Base-by-base conservation (phyloP, 441 rosid species). In the Populus hybrid region DNA sequence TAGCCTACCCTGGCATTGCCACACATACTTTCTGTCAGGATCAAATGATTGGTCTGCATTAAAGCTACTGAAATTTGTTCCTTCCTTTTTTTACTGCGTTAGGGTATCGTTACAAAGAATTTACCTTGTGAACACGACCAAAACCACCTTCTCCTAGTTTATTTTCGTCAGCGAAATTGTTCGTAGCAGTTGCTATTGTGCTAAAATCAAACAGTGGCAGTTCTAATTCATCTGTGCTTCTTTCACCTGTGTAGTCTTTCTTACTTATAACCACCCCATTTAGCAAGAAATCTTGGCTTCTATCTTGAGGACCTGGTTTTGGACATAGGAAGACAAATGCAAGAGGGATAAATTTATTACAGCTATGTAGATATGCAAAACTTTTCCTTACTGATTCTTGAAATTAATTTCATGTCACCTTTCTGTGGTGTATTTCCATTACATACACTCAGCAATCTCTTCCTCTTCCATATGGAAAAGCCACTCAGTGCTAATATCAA, bases 211-310 rank as follows among this genome's bases (percentile, higher is more conserved):
- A 84, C 74, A 89, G 69, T 4, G 95, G 97, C 64, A 94, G 65
- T 63, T 92, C 97, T 0, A 89, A 76, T 69, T 94, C 98, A 32
- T 88, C 95, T 2, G 82, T 38, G 16, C 82, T 78, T 28, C 70
- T 81, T 59, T 91, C 95, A 70, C 85, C 70, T 28, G 90, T 81
- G 64, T 75, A 61, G 23, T 89, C 92, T 81, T 85, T 89, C 84
- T 86, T 90, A 26, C 86, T 89, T 24, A 90, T 77, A 38, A 91
- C 91, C 6, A 81, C 90, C 42, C 87, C 91, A 65, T 88, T 88
- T 69, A 89, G 65, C 71, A 90, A 74, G 1, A 89, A 84, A 83
- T 90, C 93, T 75, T 82, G 94, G 84, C 94, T 93, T 79, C 91
- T 91, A 59, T 87, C 88, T 28, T 30, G 85, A 72, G 76, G 40